A percentile compares a stretch with the other conserved stretches of the same genome.
phyloP scores from a whole-genome alignment of 2,329 filamentous ascomycete genomes.

The Pseudophaeomoniella oleicola region DNA sequence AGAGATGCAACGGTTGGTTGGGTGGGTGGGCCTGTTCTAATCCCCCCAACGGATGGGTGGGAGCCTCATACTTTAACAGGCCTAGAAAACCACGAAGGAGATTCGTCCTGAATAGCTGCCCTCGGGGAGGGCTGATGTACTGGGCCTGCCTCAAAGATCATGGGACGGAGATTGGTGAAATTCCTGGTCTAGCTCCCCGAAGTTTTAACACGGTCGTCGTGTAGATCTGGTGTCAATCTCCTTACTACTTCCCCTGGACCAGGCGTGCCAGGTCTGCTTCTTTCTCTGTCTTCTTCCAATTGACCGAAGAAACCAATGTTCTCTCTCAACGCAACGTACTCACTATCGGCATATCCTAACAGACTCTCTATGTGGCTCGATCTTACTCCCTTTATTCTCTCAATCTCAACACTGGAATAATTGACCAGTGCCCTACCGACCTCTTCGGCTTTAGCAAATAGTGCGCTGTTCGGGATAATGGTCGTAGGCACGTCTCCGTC shows the following conservation, averaged over 20 bases:
- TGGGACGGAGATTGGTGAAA: too few species aligned
- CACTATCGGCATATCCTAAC: conserved; percentile 83
- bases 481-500: conserved; percentile 21
- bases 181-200: too few species aligned
- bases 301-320: conserved; percentile 61
- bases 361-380: conserved; percentile 67
- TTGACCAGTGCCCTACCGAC: conserved; percentile 85
- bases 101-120: too few species aligned
- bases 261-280: background rate
- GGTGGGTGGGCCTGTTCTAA: too few species aligned
- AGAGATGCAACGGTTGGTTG: too few species aligned
- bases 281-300: background rate
- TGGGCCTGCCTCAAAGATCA: too few species aligned
- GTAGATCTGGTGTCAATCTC: background rate
- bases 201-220: too few species aligned
- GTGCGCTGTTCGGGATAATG: background rate
- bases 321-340: conserved; percentile 81
- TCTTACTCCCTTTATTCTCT: conserved; percentile 67
- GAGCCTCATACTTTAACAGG: too few species aligned
- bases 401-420: conserved; percentile 76
- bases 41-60: too few species aligned
- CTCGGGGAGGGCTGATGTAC: too few species aligned
- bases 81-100: too few species aligned
- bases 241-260: background rate
- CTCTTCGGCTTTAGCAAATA: conserved; percentile 40